phyloP scores from a whole-genome alignment of 2,329 filamentous ascomycete species.

The Fusarium cyanostomum region DNA sequence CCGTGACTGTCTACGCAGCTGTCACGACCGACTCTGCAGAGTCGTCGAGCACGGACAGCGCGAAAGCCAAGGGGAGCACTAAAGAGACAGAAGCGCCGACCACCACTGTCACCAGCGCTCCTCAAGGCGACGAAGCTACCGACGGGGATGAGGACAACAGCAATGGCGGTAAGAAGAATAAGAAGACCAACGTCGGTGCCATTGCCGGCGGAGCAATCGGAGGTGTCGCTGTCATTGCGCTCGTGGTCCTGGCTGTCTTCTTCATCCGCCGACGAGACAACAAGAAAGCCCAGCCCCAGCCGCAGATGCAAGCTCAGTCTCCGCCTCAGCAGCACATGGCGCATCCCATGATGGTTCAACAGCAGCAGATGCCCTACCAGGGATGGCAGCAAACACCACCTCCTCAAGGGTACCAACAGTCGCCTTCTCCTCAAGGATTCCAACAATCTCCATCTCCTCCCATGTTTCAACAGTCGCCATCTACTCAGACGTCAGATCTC shows the following conservation, averaged over 20 bases:
- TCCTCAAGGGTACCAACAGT: constrained; percentile 1
- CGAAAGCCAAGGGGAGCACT: not conserved
- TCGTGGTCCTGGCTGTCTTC: constrained; percentile 12
- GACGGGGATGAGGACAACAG: not conserved
- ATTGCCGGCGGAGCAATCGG: constrained; percentile 31
- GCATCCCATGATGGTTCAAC: constrained; percentile 7
- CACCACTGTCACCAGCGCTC: not conserved
- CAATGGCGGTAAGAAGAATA: not conserved
- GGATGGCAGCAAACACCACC: constrained; percentile 11
- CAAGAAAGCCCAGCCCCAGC: constrained; percentile 8
- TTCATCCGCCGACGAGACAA: constrained; percentile 28
- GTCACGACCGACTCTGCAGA: constrained; percentile 4
- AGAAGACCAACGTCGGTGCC: constrained; percentile 9
- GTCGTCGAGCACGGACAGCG: not conserved
- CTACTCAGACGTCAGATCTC: not conserved
- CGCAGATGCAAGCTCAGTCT: constrained; percentile 8
- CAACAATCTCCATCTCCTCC: constrained; percentile 10
- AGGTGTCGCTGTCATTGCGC: constrained; percentile 16
- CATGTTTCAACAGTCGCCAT: not conserved
- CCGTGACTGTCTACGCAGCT: constrained; percentile 12
- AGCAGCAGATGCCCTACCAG: constrained; percentile 22
- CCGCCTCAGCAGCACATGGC: constrained; percentile 15
- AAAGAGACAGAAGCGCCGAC: not conserved
- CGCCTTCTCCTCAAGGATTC: constrained; percentile 15
- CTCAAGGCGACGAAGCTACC: not conserved